A percentile compares a stretch with the other conserved stretches of the same genome.
Conservation (phyloP, 1,284 basidiomycete species). For the Cryptococcus sp. region DNA sequence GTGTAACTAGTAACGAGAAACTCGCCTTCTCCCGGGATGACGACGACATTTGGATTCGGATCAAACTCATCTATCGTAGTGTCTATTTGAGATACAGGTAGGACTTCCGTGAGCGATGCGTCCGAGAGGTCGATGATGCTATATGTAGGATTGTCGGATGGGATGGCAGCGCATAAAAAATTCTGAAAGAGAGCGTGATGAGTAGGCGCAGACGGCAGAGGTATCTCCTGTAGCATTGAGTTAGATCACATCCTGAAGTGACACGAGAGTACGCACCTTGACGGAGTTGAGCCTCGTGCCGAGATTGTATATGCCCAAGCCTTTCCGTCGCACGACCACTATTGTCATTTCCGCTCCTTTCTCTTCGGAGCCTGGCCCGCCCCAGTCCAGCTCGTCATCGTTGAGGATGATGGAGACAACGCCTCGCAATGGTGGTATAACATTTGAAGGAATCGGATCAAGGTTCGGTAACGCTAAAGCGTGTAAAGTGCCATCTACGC, state of each 20-base stretch:
- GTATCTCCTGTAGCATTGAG: constrained; percentile 75
- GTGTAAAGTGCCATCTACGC: constrained; percentile 69
- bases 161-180: constrained; percentile 68
- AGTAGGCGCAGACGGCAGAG: constrained; percentile 65
- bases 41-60: constrained; percentile 69
- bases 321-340: constrained; percentile 71
- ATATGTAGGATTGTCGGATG: constrained; percentile 58
- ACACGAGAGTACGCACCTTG: constrained; percentile 56
- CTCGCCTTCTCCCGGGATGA: constrained; percentile 69
- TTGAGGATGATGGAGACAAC: constrained; percentile 78
- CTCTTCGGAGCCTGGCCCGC: constrained; percentile 58
- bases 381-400: constrained; percentile 65
- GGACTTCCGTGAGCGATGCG: constrained; percentile 66
- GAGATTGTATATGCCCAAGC: constrained; percentile 68
- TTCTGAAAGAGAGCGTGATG: constrained; percentile 67
- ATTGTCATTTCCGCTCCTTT: constrained; percentile 67
- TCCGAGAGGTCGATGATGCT: constrained; percentile 73
- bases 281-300: constrained; percentile 63
- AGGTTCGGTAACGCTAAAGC: constrained; percentile 78
- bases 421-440: constrained; percentile 74
- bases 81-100: constrained; percentile 74
- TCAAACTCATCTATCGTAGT: constrained; percentile 39
- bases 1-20: constrained; percentile 63
- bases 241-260: too few species aligned
- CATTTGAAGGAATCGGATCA: constrained; percentile 63